A percentile compares a stretch with the other conserved stretches of the same genome.
Evolutionary conservation across 2,329 filamentous ascomycete genomes (phyloP).

Genomic region (Xylariomycetidae sp.): DNA sequence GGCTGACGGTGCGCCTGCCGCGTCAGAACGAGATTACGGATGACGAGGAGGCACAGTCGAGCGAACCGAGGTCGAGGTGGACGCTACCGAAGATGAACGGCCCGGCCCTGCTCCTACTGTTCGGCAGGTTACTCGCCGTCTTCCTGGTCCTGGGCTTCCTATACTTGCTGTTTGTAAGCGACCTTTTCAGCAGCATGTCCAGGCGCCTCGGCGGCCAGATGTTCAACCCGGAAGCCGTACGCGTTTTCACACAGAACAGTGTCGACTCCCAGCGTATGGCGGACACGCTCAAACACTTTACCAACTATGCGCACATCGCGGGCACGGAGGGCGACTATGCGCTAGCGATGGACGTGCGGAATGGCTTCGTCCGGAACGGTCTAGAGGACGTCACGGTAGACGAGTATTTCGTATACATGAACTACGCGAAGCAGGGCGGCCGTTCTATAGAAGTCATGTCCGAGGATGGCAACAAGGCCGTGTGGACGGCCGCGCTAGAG

Average conservation of each 20-base stretch:
- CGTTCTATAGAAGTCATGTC: constrained; percentile 77
- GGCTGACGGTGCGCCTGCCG: constrained; percentile 44
- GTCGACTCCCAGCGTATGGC: constrained; percentile 67
- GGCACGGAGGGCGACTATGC: constrained; percentile 92
- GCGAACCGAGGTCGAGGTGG: constrained; percentile 20
- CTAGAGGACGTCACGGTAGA: constrained; percentile 75
- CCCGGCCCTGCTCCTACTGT: constrained; percentile 50
- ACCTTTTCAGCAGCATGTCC: constrained; percentile 67
- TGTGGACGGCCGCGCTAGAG: constrained; percentile 79
- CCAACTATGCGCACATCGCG: constrained; percentile 81
- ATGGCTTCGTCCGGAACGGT: constrained; percentile 65
- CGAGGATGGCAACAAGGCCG: constrained; percentile 53
- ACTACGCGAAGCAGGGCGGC: constrained; percentile 77
- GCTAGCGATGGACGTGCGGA: constrained; percentile 78
- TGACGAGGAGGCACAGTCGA: constrained; percentile 12
- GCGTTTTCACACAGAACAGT: constrained; percentile 67
- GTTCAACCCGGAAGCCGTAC: constrained; percentile 80
- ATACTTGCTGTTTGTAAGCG: constrained; percentile 81
- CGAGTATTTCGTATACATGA: constrained; percentile 83
- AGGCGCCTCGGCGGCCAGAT: constrained; percentile 61
- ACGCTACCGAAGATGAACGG: constrained; percentile 36
- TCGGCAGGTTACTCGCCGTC: constrained; percentile 70
- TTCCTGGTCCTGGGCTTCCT: constrained; percentile 71
- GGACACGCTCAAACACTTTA: constrained; percentile 71
- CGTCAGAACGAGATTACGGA: constrained; percentile 26